Conservation (phyloP, 108 stramenopile genomes). For the Skeletonema menzelii region DNA sequence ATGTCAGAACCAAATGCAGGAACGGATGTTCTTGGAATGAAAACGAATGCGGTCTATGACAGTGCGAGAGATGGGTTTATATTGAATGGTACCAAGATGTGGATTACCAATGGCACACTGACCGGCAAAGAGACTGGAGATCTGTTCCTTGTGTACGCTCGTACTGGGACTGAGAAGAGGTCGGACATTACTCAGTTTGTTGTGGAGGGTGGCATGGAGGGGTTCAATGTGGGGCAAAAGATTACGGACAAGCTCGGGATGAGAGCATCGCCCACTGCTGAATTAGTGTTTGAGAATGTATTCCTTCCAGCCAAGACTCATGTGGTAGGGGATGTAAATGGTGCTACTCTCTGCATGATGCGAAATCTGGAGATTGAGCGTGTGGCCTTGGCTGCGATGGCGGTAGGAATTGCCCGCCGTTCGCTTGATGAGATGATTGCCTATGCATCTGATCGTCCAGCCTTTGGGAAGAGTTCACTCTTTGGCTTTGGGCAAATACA, state of each 20-base stretch:
- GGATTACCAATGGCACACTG: conserved; percentile 99
- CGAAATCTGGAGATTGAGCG: conserved; percentile 98
- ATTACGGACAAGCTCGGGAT: conserved; percentile 96
- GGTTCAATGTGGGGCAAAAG: conserved; percentile 95
- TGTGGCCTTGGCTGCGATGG: conserved; percentile 96
- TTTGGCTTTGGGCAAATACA: conserved; percentile 96
- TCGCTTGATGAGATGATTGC: conserved; percentile 91
- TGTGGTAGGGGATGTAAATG: conserved; percentile 90
- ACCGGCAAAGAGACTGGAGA: conserved; percentile 91
- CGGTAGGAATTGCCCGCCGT: conserved; percentile 91
- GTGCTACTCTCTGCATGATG: conserved; percentile 98
- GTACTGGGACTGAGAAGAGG: conserved; percentile 74
- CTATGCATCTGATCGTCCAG: conserved; percentile 88
- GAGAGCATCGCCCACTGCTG: conserved; percentile 93
- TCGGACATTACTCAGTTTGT: conserved; percentile 90
- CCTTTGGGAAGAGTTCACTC: conserved; percentile 88
- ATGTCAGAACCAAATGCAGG: conserved; percentile 98
- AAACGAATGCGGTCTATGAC: conserved; percentile 75
- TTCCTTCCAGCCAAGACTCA: conserved; percentile 72
- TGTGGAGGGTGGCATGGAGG: conserved; percentile 95
- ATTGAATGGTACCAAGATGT: conserved; percentile 98
- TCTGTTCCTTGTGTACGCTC: conserved; percentile 94
- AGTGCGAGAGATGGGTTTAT: conserved; percentile 57
- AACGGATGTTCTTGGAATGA: conserved; percentile 98
- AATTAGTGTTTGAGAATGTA: conserved; percentile 97